Base-by-base conservation (phyloP, 768 basidiomycete species). In the Tulasnella sp. region DNA sequence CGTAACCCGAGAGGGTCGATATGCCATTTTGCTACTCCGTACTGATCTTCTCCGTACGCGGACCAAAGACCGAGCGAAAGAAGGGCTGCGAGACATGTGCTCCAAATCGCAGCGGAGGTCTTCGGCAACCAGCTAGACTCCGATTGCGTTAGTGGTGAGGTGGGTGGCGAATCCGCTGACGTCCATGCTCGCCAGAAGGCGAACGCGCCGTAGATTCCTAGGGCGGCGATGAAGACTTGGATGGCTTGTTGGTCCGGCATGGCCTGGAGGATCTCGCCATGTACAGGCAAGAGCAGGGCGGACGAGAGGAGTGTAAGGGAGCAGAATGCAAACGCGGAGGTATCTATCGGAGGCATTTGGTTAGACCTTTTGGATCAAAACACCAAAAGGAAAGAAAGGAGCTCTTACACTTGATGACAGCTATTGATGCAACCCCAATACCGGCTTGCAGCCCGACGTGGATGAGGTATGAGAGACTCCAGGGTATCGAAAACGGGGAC, bases 351-450 rank as follows among this genome's bases (percentile, higher is more conserved):
- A 20, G 23, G 20, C 18, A 15, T 35, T 37, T 74, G 16, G 29
- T 35, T 42, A 48, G 32, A 74, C 3, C 18, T 26, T 48, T 40
- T 7, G 73, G 16, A 15, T 6, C 18, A 35, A 9, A 74, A n/a
- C n/a, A 29, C 6, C 42, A 29, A 32, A 29, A 35, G 26, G 29
- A 51, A 51, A 23, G 48, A 18, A 18, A 51, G 48, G 4, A 51
- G 26, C 70, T 32, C 74, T 75, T 37, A 75, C 74, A 32, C 44
- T 57, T 75, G 23, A 75, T 44, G n/a, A 75, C 48, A 29, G 74
- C 44, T 23, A 75, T n/a, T 37, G 74, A 75, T 35, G 46, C 44
- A 11, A 75, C 48, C 23, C 46, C 74, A 18, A 46, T 29, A 5
- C 37, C 18, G 37, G 74, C 46, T 55, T 44, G 32, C 32, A 75